Conservation (phyloP, 2,329 filamentous ascomycete species). For the Trichoderma sp. region DNA sequence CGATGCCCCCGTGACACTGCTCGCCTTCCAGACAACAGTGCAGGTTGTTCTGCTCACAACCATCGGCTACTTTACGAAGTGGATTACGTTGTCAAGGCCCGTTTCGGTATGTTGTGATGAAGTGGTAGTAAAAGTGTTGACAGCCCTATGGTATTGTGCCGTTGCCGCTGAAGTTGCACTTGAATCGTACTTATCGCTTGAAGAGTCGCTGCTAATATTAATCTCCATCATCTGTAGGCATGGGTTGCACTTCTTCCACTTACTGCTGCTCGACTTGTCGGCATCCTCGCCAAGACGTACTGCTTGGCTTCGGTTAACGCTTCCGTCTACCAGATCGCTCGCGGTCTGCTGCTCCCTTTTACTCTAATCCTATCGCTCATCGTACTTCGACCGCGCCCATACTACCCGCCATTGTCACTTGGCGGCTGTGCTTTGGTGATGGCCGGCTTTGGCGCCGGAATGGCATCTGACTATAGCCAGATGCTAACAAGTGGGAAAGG, state of each 20-base stretch:
- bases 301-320: conserved; percentile 19
- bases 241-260: conserved; percentile 21
- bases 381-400: conserved; percentile 17
- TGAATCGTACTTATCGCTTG: neutral
- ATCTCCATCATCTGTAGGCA: neutral
- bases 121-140: neutral
- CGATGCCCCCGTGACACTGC: conserved; percentile 11
- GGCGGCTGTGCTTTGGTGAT: conserved; percentile 15
- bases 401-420: conserved; percentile 11
- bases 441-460: conserved; percentile 19
- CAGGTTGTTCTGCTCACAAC: conserved; percentile 10
- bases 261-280: conserved; percentile 16
- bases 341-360: conserved; percentile 12
- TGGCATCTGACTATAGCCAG: conserved; percentile 18
- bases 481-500: conserved; percentile 20
- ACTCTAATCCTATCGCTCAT: conserved; percentile 9
- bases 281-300: conserved; percentile 21
- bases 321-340: conserved; percentile 19
- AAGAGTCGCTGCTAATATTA: neutral
- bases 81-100: conserved; percentile 15
- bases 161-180: neutral
- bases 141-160: neutral
- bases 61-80: conserved; percentile 19
- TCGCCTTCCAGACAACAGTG: conserved; percentile 13
- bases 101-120: conserved; percentile 12